Base-by-base conservation (phyloP, 108 stramenopile genomes). In the Skeletonema marinoi region DNA sequence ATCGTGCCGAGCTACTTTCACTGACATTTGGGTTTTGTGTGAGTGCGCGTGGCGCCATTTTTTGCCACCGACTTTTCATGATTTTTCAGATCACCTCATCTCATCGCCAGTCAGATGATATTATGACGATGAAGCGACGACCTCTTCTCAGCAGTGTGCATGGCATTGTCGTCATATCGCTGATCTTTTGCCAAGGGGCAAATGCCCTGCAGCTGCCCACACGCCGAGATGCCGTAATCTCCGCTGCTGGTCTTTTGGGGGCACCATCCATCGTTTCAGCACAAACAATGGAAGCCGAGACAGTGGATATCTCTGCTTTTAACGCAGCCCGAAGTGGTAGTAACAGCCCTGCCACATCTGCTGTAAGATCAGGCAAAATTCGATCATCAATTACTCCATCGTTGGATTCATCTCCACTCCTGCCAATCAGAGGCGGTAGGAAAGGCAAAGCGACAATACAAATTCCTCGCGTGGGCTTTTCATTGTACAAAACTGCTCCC, bases 391-490 rank as follows among this genome's bases (percentile, higher is more conserved):
- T 85, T 63, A 41, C 75, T 3, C 81, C 82, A 4, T 66, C 30
- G 17, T 17, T 31, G 12, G 82, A 86, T 71, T 81, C 85, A 51
- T n/a, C 81, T 42, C 85, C 85, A 9, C 36, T 78, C 9, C 62
- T 86, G 11, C 32, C 81, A 17, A 82, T 83, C n/a, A 73, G 85
- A 17, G 82, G 82, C 25, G 85, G 73, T 1, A 60, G 19, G 31
- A 42, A 50, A 17, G 82, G 76, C 5, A 78, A 64, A 59, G 38
- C 81, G 0, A 77, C 33, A 6, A 62, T 88, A 12, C 58, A 73
- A 17, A 88, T 92, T 60, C 93, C 93, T 0, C 66, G 88, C 1
- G 80, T 94, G 10, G 90, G 89, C 12, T 90, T 89, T 82, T 91
- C 90, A 11, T 78, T 92, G 31, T 94, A 92, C 72, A 94, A 94